Evolutionary conservation across 768 basidiomycete genomes (phyloP), one percentile per base, ranked within the genome.

Genomic region (Boletellus ananas): DNA sequence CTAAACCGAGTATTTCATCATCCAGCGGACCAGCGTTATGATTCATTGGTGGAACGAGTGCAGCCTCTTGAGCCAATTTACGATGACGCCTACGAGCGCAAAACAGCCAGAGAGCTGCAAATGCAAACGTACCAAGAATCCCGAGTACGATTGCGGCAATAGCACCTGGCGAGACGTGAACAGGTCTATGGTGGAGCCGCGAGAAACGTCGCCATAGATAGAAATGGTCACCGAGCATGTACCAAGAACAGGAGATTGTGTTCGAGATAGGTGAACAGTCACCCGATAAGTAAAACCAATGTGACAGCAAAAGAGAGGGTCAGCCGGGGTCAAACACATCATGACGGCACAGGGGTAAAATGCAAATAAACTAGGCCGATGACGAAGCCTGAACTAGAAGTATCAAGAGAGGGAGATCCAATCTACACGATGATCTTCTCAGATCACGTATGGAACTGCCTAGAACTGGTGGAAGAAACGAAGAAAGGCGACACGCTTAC

Each of bases 51-150:
- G 29, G 37, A n/a, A 55, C 18, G 20, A 54, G 27, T 6, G 50
- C 50, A 36, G 61, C 49, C 18, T 65, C 65, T 23, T 39, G 59
- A 34, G 43, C 39, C 18, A 67, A 50, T 25, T 49, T 43, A 25
- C 59, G 68, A 50, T 59, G 63, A 23, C 67, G 65, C 45, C 61
- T 59, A 23, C 63, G 61, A 36, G 67, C 65, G n/a, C 66, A 67
- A 34, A 65, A 63, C 16, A 69, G 57, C 67, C 65, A 69, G 4
- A 67, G 54, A 34, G 37, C 47, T 3, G 59, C 52, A 36, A 68
- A 67, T 13, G 61, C 61, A 43, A 65, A 16, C 3, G 59, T 53
- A 23, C 65, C 66, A 5, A 58, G 41, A 14, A 65, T 45, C 18
- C 67, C 67, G 13, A 67, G 51, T 2, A 58, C 54, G 12, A 67